Evolutionary conservation across 495 filamentous ascomycete species (phyloP), one percentile per base, ranked within the genome.

Genomic region (Astrothelium subdiscretum): DNA sequence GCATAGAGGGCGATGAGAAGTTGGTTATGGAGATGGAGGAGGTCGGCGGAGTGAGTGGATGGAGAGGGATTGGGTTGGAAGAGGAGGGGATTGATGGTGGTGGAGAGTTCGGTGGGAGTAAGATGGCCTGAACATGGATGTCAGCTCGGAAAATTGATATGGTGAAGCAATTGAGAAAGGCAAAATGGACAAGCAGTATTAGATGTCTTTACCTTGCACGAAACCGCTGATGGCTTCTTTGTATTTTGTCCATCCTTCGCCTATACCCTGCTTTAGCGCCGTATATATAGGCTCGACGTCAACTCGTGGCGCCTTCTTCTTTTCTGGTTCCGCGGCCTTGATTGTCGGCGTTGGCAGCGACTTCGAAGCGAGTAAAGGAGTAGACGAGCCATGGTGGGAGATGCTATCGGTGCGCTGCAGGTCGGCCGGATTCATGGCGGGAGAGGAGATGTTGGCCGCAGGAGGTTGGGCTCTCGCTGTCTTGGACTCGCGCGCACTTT

Each of bases 211-310:
- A 94, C 92, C 92, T 68, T 92, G 76, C 32, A 96, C 71, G 72
- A 96, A 97, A 20, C 85, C 78, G 60, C 85, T 83, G 24, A 89
- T 83, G 31, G 90, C 74, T 66, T 92, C 87, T 74, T 95, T 96
- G 73, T 98, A 98, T 63, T 81, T 81, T 48, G 80, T 78, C 94
- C 94, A 98, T 72, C 89, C 81, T 71, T 96, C 92, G 52, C 85
- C 80, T 72, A 97, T 86, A 43, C 81, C 83, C 44, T 80, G 76
- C 72, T 96, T 97, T 52, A 98, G 80, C 64, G 87, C 84, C 38
- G 89, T 87, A 71, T 97, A 97, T 66, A 92, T 79, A 31, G 90
- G 88, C 71, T 97, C 92, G 27, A 96, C 77, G 70, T 98, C 92
- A 63, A 97, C 88, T 68, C 94, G 87, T 48, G 85, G 54, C 15